Conservation (phyloP, 352 stramenopile genomes). For the Pelagophyceae sp. region DNA sequence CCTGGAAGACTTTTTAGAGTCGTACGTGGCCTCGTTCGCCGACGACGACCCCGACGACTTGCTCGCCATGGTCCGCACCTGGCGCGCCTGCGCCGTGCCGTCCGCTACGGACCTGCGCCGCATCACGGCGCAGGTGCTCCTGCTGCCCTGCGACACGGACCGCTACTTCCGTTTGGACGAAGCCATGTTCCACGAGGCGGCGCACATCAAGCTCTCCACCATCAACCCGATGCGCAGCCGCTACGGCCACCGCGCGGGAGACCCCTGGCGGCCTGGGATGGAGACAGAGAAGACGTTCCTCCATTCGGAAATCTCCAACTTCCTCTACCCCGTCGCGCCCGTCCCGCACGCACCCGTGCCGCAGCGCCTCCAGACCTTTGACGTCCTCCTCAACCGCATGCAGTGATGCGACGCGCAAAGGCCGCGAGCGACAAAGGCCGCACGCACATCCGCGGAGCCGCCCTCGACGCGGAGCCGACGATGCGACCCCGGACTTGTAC, state of each 20-base stretch:
- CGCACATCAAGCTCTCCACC: neutral
- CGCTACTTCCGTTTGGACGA: neutral
- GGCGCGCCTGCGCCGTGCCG: neutral
- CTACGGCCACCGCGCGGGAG: conserved; percentile 9
- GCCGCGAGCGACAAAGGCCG: no score
- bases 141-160: conserved; percentile 15
- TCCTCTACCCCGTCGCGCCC: no score
- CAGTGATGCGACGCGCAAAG: no score
- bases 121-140: neutral
- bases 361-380: no score
- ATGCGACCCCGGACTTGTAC: no score
- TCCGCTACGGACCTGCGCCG: neutral
- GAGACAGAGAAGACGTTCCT: neutral
- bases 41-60: conserved; percentile 12
- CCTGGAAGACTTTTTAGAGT: neutral
- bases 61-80: neutral
- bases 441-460: no score
- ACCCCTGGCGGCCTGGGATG: neutral
- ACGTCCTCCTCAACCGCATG: no score
- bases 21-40: neutral
- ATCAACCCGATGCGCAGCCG: neutral
- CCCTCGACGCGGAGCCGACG: no score
- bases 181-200: neutral
- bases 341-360: no score
- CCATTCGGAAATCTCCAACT: no score